Evolutionary conservation across 2,329 filamentous ascomycete genomes (phyloP), one percentile per base, ranked within the genome.

Genomic region (Phialophora macrospora): DNA sequence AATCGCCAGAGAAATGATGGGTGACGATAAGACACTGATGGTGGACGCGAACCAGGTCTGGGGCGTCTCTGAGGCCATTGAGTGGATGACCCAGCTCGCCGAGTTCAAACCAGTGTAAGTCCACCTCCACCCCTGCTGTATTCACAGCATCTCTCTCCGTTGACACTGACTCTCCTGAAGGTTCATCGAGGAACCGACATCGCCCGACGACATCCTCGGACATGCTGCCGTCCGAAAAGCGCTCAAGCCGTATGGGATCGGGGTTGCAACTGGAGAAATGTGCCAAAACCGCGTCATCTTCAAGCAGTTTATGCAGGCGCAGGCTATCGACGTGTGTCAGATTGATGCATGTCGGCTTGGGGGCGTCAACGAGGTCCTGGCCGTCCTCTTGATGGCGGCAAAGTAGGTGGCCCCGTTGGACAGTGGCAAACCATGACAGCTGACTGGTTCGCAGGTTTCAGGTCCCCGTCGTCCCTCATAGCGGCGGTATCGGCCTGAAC

Each of bases 401-500:
- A 60, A 60, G 57, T 60, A 38, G 24, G 55, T 17, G n/a, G 32
- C 32, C 5, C 17, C n/a, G 2, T 2, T 6, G 12, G 30, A 34
- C 22, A 34, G 12, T 11, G 20, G 8, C 28, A 12, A 22, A 34
- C 2, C 44, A 14, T 30, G 46, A 7, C 28, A 51, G 46, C 57
- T 60, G 28, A 60, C 46, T 8, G 24, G 20, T 9, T 52, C 75
- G 75, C 68, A 80, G 82, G 72, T 89, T 88, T 75, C 83, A 84
- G 60, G 85, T 96, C 2, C 93, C 93, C 14, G 89, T 96, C 71
- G 92, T 97, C 5, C 93, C 93, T 0, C 93, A 97, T 80, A 92
- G 88, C 0, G 93, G 93, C 22, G 93, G 93, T 71, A 93, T 97
- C 1, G 93, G 93, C 5, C 83, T 97, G 69, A 92, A 93, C 44